A percentile compares a stretch with the other conserved stretches of the same genome.
These are phyloP conservation scores for Macroventuria anomochaeta DNA, from an alignment of 2,329 filamentous ascomycete genomes.

Conservation along the genomic window DNA sequence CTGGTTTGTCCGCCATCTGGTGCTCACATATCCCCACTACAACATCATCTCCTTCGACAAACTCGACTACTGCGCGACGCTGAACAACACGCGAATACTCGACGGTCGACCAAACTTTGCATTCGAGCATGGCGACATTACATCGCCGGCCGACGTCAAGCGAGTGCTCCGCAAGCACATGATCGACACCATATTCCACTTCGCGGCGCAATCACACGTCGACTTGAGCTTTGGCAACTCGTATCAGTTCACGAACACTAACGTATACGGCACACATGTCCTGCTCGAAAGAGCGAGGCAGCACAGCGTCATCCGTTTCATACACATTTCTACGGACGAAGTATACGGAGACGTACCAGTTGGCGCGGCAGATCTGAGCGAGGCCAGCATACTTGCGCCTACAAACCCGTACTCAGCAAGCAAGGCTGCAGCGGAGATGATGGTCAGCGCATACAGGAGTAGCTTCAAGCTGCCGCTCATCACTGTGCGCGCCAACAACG, in stretches of 20 bases:
- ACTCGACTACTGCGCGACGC: constrained; percentile 79
- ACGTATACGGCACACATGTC: constrained; percentile 84
- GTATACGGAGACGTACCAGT: constrained; percentile 82
- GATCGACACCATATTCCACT: constrained; percentile 83
- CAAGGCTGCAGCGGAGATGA: constrained; percentile 83
- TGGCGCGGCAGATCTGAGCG: constrained; percentile 73
- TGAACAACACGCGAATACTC: constrained; percentile 78
- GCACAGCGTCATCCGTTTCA: constrained; percentile 73
- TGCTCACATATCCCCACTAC: constrained; percentile 76
- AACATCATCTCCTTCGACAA: constrained; percentile 85
- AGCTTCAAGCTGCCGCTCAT: constrained; percentile 82
- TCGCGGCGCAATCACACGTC: constrained; percentile 85
- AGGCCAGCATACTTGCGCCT: constrained; percentile 76
- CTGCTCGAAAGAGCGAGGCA: constrained; percentile 78
- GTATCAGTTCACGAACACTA: constrained; percentile 80
- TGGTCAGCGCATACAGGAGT: constrained; percentile 85
- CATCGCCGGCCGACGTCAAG: constrained; percentile 71
- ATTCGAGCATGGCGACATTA: constrained; percentile 82
- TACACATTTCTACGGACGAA: constrained; percentile 85
- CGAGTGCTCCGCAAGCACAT: constrained; percentile 72
- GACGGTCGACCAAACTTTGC: constrained; percentile 73
- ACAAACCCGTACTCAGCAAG: constrained; percentile 84
- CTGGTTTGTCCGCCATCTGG: constrained; percentile 81
- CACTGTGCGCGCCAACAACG: constrained; percentile 82
- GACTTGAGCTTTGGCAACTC: constrained; percentile 84